A percentile compares a stretch with the other conserved stretches of the same genome.
phyloP scores from a whole-genome alignment of 2,329 filamentous ascomycete species.

The Kalaharituber pfeilii region DNA sequence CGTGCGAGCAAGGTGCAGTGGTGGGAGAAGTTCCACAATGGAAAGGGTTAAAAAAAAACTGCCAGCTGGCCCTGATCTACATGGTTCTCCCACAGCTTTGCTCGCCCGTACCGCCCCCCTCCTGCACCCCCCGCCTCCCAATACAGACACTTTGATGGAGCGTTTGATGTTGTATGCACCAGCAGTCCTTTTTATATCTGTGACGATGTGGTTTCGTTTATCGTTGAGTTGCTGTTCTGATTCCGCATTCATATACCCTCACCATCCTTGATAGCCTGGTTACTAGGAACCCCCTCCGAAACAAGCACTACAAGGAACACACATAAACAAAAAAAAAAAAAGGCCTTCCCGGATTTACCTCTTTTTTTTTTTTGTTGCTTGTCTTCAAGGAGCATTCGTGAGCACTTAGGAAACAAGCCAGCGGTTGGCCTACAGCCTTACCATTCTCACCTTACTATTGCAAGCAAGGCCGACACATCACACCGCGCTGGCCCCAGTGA shows the following conservation, averaged over 20 bases:
- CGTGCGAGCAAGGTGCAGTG: neutral
- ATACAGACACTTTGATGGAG: neutral
- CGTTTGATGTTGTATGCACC: neutral
- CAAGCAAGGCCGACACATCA: neutral
- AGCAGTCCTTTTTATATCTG: neutral
- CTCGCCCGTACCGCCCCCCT: neutral
- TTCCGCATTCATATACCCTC: neutral
- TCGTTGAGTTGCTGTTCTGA: neutral
- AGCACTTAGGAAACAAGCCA: neutral
- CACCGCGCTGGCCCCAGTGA: slow-evolving; percentile 1
- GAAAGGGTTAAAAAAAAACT: neutral
- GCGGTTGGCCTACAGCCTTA: neutral
- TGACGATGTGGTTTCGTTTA: neutral
- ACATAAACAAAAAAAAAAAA: no score
- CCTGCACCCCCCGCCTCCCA: neutral
- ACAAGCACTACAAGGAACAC: neutral
- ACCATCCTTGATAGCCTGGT: neutral
- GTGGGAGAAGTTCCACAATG: neutral
- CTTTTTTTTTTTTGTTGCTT: no score
- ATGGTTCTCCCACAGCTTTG: neutral
- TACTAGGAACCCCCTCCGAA: neutral
- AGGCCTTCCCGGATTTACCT: no score
- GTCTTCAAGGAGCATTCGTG: neutral
- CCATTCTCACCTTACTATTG: neutral
- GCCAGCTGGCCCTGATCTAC: slow-evolving; percentile 2